Base-by-base conservation (phyloP, 345 rosid genomes). In the Turnera subulata region DNA sequence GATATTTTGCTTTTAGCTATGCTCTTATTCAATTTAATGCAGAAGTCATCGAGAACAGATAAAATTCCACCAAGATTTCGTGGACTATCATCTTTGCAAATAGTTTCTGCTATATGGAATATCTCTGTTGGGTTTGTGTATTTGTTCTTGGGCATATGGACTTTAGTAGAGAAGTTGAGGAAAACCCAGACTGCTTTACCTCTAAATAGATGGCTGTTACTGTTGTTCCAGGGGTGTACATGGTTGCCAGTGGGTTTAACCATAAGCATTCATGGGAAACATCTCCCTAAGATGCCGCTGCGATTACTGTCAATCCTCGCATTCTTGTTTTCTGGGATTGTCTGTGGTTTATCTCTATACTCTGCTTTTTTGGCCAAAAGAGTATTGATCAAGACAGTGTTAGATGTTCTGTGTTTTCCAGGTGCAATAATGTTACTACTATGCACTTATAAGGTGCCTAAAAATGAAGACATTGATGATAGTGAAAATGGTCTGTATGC, bases 211-310 rank as follows among this genome's bases (percentile, higher is more conserved):
- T 82, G 92, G 96, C 17, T 86, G 12, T 55, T 72, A 12, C 62
- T 65, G 42, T 50, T 83, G 44, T 67, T 80, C 55, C 96, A 82
- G 32, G 96, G 92, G 14, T 52, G 75, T n/a, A 78, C 92, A 61
- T 86, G 92, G 92, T 49, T 80, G 21, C 64, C 74, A 1, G 70
- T 88, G 21, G 78, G 78, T 64, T 48, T 88, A 50, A 67, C 69
- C 0, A 59, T 84, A 6, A 84, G 83, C 35, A 68, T 86, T 15
- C 42, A 61, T 63, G 77, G 79, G 61, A 63, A 61, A 11, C 57
- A 52, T 33, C 66, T 80, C 47, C 69, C 58, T 13, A 78, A 59
- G 29, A 47, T 64, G 11, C 79, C 77, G 0, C 26, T 81, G 73
- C 72, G 80, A 58, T 44, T 82, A 25, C 21, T 84, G 51, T 75